These are phyloP conservation scores for Starmerella bombi DNA, from an alignment of 805 yeast species.

Conservation along the genomic window DNA sequence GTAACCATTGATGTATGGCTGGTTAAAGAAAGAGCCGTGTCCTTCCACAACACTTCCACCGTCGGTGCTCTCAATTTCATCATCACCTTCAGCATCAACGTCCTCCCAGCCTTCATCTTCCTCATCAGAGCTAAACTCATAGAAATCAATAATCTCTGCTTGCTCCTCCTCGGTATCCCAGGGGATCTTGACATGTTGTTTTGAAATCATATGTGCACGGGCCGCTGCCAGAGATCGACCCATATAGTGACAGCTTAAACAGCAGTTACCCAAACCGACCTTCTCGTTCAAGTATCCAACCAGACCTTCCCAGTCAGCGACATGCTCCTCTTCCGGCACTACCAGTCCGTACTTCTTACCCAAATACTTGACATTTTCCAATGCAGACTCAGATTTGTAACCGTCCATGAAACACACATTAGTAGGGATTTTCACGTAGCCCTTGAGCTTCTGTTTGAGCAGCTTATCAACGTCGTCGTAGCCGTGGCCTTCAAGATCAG, in stretches of 20 bases:
- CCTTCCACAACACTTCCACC: constrained; percentile 9
- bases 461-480: constrained; percentile 22
- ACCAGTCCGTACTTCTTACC: constrained; percentile 67
- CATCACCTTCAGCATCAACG: constrained; percentile 24
- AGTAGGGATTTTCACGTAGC: constrained; percentile 25
- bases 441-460: constrained; percentile 21
- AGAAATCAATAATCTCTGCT: constrained; percentile 61
- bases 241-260: constrained; percentile 69
- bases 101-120: constrained; percentile 30
- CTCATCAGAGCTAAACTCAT: constrained; percentile 63
- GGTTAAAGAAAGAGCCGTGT: constrained; percentile 29
- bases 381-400: constrained; percentile 38
- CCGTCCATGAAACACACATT: constrained; percentile 34
- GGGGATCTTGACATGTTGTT: constrained; percentile 80
- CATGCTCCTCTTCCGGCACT: constrained; percentile 66
- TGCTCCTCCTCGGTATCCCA: constrained; percentile 72
- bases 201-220: constrained; percentile 73
- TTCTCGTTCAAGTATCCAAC: constrained; percentile 65
- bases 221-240: constrained; percentile 79
- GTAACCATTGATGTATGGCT: constrained; percentile 41
- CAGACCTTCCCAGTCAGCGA: constrained; percentile 58
- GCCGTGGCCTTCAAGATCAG: constrained; percentile 3
- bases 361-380: constrained; percentile 63
- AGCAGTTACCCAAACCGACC: constrained; percentile 69
- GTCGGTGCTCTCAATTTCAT: constrained; percentile 19